Conservation (phyloP, 1,139 yeast species). For the Diutina neorugosa region DNA sequence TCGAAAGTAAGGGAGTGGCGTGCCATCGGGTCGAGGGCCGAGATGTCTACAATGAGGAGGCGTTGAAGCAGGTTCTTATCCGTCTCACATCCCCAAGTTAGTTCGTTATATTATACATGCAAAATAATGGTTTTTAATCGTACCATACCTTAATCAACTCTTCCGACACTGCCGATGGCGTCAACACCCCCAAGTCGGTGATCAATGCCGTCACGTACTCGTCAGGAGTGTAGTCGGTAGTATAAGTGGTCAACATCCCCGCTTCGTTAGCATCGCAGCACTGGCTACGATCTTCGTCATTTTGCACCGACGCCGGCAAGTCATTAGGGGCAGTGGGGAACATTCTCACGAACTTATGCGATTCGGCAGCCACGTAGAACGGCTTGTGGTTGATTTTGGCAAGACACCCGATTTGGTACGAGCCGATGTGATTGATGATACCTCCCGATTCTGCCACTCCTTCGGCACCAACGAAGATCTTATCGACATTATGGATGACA, state of each 20-base stretch:
- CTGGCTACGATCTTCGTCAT: slow-evolving; percentile 9
- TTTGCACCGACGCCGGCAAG: slow-evolving; percentile 44
- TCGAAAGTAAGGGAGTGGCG: slow-evolving; percentile 29
- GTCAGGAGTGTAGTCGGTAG: slow-evolving; percentile 89
- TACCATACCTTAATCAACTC: slow-evolving; percentile 98
- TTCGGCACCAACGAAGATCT: slow-evolving; percentile 94
- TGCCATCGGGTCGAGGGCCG: slow-evolving; percentile 33
- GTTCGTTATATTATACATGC: background rate
- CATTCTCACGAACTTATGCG: slow-evolving; percentile 92
- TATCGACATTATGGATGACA: slow-evolving; percentile 83
- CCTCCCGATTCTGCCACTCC: slow-evolving; percentile 99
- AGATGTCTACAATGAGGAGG: slow-evolving; percentile 2
- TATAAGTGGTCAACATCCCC: slow-evolving; percentile 21
- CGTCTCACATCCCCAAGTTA: background rate
- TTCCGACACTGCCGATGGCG: slow-evolving; percentile 96
- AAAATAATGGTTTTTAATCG: slow-evolving; percentile 33
- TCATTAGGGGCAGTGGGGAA: slow-evolving; percentile 93
- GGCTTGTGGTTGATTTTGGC: slow-evolving; percentile 90
- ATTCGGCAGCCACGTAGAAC: slow-evolving; percentile 85
- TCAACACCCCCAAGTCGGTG: slow-evolving; percentile 90
- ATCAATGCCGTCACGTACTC: slow-evolving; percentile 91
- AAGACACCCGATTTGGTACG: slow-evolving; percentile 87
- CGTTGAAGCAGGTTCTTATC: background rate
- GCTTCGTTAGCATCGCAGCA: slow-evolving; percentile 19
- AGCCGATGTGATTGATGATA: slow-evolving; percentile 88